A percentile compares a stretch with the other conserved stretches of the same genome.
phyloP scores from a whole-genome alignment of 306 rosid genomes.

The Dalbergia oliveri region DNA sequence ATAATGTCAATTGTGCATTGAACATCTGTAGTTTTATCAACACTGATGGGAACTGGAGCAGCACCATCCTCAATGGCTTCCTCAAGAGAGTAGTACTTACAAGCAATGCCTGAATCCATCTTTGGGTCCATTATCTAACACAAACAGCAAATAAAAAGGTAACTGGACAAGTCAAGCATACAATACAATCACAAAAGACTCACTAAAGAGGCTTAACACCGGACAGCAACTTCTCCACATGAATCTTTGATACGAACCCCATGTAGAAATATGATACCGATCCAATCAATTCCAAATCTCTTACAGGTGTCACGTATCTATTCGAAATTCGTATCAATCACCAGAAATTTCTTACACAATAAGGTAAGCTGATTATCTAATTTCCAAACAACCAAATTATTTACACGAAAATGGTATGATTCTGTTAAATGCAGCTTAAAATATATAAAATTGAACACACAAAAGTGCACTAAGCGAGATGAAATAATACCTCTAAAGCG shows the following conservation, averaged over 20 bases:
- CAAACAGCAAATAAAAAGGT: conserved; percentile 22
- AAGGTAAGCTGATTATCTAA: conserved; percentile 19
- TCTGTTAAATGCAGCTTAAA: neutral
- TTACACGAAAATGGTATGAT: conserved; percentile 1
- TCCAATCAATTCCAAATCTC: too few species aligned
- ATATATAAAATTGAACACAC: neutral
- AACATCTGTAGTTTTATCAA: conserved; percentile 75
- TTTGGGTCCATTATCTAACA: conserved; percentile 99
- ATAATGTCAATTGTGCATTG: conserved; percentile 80
- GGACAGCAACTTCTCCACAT: conserved; percentile 2
- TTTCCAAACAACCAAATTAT: conserved; percentile 18
- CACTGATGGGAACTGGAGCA: conserved; percentile 93
- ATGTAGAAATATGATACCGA: too few species aligned
- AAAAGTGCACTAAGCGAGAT: conserved; percentile 21
- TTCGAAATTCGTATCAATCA: too few species aligned
- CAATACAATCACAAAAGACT: conserved; percentile 21
- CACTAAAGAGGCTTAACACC: conserved; percentile 1
- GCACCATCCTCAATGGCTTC: conserved; percentile 96
- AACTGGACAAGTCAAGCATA: neutral
- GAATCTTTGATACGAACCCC: neutral
- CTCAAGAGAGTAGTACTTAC: conserved; percentile 86
- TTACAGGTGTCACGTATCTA: too few species aligned
- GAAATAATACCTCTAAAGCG: conserved; percentile 81
- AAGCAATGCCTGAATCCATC: conserved; percentile 94
- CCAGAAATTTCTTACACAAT: neutral